Conservation (phyloP, 164 flowering plant species). For the Echeveria elegans region DNA sequence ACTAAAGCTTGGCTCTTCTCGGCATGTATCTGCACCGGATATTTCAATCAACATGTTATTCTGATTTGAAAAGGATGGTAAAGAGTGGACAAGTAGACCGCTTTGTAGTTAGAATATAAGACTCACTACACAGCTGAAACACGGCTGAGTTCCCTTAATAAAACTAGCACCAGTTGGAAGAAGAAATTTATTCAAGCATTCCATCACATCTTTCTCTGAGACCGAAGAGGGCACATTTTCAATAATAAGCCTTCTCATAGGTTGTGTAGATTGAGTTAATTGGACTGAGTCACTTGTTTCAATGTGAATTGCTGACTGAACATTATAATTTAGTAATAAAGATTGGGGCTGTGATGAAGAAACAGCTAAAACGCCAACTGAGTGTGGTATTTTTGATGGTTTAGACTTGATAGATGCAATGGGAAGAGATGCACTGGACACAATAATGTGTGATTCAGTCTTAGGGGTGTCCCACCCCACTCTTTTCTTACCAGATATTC, state of each 20-base stretch:
- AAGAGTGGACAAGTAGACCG: background rate
- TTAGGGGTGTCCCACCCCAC: slow-evolving; percentile 82
- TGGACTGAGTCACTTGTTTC: slow-evolving; percentile 58
- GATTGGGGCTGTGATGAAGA: slow-evolving; percentile 16
- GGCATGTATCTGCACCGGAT: slow-evolving; percentile 57
- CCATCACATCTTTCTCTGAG: slow-evolving; percentile 66
- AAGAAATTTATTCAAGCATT: slow-evolving; percentile 50
- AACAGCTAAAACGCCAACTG: slow-evolving; percentile 21
- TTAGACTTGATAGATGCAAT: background rate
- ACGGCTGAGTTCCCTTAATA: slow-evolving; percentile 63
- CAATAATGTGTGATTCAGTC: slow-evolving; percentile 16
- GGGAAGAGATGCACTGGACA: slow-evolving; percentile 24
- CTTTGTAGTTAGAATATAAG: background rate
- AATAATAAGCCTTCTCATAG: slow-evolving; percentile 70
- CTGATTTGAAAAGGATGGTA: background rate
- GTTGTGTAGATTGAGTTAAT: slow-evolving; percentile 78
- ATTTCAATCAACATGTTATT: slow-evolving; percentile 1
- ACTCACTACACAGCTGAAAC: slow-evolving; percentile 86
- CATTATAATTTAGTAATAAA: slow-evolving; percentile 14
- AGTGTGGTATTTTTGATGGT: slow-evolving; percentile 16
- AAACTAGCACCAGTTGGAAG: slow-evolving; percentile 52
- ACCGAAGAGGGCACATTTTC: slow-evolving; percentile 76
- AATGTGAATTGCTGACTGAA: slow-evolving; percentile 17
- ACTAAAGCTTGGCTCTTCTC: slow-evolving; percentile 83
- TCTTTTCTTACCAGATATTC: slow-evolving; percentile 60